Conservation (phyloP, 257 asterid genomes). For the Thymus mandschuricus region DNA sequence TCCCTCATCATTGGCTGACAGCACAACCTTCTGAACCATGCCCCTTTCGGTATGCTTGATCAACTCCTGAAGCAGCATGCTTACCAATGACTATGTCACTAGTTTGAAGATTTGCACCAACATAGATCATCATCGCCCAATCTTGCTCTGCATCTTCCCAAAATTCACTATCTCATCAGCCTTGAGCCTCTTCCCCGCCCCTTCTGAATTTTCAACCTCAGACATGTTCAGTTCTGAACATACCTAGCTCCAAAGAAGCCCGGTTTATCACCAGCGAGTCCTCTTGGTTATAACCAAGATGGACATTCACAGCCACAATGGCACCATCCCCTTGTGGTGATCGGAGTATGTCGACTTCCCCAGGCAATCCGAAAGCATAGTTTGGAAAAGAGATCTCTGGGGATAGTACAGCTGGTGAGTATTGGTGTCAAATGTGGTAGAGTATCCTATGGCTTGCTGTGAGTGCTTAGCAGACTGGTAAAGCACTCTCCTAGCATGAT, state of each 20-base stretch:
- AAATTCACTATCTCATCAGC: conserved; percentile 61
- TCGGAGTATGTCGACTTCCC: conserved; percentile 58
- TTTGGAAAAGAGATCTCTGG: conserved; percentile 80
- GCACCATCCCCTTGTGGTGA: conserved; percentile 64
- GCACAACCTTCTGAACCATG: conserved; percentile 88
- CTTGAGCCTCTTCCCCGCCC: conserved; percentile 48
- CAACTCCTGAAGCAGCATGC: conserved; percentile 74
- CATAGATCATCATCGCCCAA: conserved; percentile 85
- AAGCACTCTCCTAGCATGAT: conserved; percentile 85
- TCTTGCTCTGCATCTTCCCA: conserved; percentile 80
- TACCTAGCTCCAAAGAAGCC: conserved; percentile 89
- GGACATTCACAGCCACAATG: conserved; percentile 91
- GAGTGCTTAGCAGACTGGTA: conserved; percentile 97
- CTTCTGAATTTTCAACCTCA: conserved; percentile 69
- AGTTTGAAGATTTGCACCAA: conserved; percentile 87
- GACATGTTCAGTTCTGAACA: conserved; percentile 87
- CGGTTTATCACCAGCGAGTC: conserved; percentile 96
- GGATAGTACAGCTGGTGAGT: conserved; percentile 84
- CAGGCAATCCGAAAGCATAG: conserved; percentile 79
- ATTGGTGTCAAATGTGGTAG: conserved; percentile 80
- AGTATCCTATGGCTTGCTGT: conserved; percentile 91
- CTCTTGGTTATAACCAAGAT: conserved; percentile 93
- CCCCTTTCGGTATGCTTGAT: conserved; percentile 97
- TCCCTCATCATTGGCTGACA: conserved; percentile 89
- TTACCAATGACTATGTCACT: conserved; percentile 93